These are phyloP conservation scores for Populus hybrid DNA, from an alignment of 441 rosid genomes.

Conservation along the genomic window DNA sequence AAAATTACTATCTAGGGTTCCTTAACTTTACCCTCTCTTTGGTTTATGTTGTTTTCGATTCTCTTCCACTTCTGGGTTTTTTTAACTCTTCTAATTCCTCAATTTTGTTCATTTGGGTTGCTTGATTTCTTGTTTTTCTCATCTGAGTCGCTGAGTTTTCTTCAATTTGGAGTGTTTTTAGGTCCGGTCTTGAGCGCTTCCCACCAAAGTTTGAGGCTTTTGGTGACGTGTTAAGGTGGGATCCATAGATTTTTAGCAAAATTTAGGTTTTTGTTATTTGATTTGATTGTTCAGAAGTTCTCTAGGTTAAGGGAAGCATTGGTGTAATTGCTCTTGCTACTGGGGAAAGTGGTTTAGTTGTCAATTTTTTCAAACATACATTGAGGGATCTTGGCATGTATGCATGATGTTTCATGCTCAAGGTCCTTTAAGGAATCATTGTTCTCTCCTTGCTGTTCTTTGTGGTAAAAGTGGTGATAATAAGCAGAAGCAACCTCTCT, in stretches of 20 bases:
- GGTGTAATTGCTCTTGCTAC: slow-evolving; percentile 10
- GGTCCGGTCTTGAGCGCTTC: slow-evolving; percentile 21
- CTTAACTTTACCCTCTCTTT: slow-evolving; percentile 19
- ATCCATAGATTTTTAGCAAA: slow-evolving; percentile 22
- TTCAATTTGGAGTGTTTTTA: slow-evolving; percentile 20
- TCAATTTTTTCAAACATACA: slow-evolving; percentile 8
- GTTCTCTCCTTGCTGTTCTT: slow-evolving; percentile 74
- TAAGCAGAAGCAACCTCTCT: slow-evolving; percentile 40
- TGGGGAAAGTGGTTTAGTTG: not conserved
- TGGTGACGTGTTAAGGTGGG: slow-evolving; percentile 19
- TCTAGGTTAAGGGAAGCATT: slow-evolving; percentile 24
- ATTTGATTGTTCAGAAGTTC: slow-evolving; percentile 21
- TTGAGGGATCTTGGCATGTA: slow-evolving; percentile 48
- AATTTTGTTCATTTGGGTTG: slow-evolving; percentile 23
- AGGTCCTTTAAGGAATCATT: slow-evolving; percentile 85
- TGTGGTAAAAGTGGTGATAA: slow-evolving; percentile 45
- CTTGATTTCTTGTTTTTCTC: slow-evolving; percentile 27
- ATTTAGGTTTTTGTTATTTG: slow-evolving; percentile 34
- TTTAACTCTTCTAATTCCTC: slow-evolving; percentile 7
- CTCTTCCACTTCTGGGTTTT: slow-evolving; percentile 15
- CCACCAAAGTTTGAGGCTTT: slow-evolving; percentile 17
- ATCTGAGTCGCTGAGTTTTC: slow-evolving; percentile 35
- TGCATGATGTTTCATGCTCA: slow-evolving; percentile 92
- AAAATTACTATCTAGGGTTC: slow-evolving; percentile 34
- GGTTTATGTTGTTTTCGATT: slow-evolving; percentile 12